phyloP scores from a whole-genome alignment of 208 protist genomes.

The Wallacemonas sp. region DNA sequence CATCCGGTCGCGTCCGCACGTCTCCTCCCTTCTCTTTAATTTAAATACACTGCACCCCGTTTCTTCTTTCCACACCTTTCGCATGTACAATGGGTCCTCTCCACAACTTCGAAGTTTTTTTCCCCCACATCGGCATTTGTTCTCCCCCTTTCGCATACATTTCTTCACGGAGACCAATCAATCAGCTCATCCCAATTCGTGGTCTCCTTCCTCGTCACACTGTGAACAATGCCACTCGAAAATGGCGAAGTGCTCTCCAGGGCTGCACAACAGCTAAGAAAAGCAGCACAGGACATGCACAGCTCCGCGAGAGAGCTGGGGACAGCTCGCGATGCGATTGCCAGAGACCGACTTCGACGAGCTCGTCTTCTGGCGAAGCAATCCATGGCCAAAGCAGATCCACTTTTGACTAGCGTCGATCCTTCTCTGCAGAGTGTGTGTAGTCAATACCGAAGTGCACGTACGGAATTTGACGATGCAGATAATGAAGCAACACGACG shows the following conservation, averaged over 20 bases:
- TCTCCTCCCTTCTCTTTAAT: too few relatives aligned
- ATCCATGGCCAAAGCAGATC: constrained; percentile 32
- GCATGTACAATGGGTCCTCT: too few relatives aligned
- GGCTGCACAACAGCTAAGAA: constrained; percentile 52
- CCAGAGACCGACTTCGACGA: constrained; percentile 54
- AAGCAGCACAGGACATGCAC: constrained; percentile 49
- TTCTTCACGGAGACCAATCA: too few relatives aligned
- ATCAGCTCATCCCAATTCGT: not conserved
- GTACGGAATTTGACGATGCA: constrained; percentile 40
- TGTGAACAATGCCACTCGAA: constrained; percentile 49
- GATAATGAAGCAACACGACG: constrained; percentile 48
- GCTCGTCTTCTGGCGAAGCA: constrained; percentile 49
- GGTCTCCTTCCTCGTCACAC: not conserved
- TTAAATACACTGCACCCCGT: too few relatives aligned
- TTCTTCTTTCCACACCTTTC: too few relatives aligned
- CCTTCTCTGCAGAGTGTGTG: constrained; percentile 29
- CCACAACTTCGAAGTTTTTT: too few relatives aligned
- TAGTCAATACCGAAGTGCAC: constrained; percentile 40
- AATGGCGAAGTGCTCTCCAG: constrained; percentile 53
- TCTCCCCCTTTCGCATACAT: too few relatives aligned
- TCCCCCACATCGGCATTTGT: too few relatives aligned
- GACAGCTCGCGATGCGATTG: constrained; percentile 53
- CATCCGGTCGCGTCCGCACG: too few relatives aligned
- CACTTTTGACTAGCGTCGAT: constrained; percentile 21
- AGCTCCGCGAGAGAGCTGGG: constrained; percentile 51